These are phyloP conservation scores for Cyberlindnera maclurae DNA, from an alignment of 805 yeast genomes.

Conservation along the genomic window DNA sequence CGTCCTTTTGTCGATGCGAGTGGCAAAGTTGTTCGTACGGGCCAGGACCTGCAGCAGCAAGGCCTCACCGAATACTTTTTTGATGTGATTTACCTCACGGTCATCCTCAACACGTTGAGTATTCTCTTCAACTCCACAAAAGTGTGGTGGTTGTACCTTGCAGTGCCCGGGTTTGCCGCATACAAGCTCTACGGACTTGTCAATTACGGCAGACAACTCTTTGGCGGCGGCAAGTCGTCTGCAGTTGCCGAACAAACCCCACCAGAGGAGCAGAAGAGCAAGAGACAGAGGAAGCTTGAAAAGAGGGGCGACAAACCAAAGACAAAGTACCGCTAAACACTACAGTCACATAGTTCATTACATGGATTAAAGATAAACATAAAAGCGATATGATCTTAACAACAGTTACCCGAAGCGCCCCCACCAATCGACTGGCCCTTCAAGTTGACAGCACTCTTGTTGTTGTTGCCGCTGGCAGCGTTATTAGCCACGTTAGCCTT, in stretches of 20 bases:
- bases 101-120: slow-evolving; percentile 39
- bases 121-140: slow-evolving; percentile 38
- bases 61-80: slow-evolving; percentile 50
- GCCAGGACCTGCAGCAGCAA: slow-evolving; percentile 40
- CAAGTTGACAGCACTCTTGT: slow-evolving; percentile 63
- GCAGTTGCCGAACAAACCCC: not conserved
- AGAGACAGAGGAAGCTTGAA: slow-evolving; percentile 35
- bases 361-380: slow-evolving; percentile 1
- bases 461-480: slow-evolving; percentile 32
- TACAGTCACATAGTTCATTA: not conserved
- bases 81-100: slow-evolving; percentile 46
- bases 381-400: slow-evolving; percentile 2
- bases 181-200: slow-evolving; percentile 36
- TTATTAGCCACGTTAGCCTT: slow-evolving; percentile 84
- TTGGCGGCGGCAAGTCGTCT: slow-evolving; percentile 15
- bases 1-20: slow-evolving; percentile 36
- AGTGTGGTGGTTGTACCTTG: slow-evolving; percentile 37
- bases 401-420: slow-evolving; percentile 15
- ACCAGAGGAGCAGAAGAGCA: slow-evolving; percentile 24
- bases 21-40: slow-evolving; percentile 34
- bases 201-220: slow-evolving; percentile 20
- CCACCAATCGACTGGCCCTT: slow-evolving; percentile 56
- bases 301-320: slow-evolving; percentile 32
- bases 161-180: slow-evolving; percentile 38
- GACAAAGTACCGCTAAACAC: slow-evolving; percentile 26